Conservation (phyloP, 441 rosid species). For the Populus tomentosa region DNA sequence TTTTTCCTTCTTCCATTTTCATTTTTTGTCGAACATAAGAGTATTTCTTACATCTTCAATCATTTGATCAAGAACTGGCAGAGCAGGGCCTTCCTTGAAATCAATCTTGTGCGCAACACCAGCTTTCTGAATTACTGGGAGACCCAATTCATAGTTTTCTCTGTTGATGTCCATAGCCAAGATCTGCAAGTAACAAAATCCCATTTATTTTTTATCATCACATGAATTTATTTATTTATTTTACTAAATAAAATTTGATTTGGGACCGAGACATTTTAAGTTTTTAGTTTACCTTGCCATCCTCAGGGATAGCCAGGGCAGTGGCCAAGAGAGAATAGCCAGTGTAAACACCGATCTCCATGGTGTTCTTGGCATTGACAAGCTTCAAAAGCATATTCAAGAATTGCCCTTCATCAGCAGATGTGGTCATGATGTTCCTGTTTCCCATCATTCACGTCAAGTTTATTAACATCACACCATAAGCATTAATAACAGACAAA, state of each 20-base stretch:
- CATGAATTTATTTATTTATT: neutral
- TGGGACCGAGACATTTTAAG: neutral
- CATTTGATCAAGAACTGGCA: constrained; percentile 80
- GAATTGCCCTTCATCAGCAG: constrained; percentile 96
- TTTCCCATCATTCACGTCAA: neutral
- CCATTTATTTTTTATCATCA: neutral
- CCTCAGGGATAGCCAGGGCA: constrained; percentile 95
- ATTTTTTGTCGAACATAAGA: neutral
- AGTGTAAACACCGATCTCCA: constrained; percentile 98
- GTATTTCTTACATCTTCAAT: constrained; percentile 63
- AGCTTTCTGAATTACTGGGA: constrained; percentile 84
- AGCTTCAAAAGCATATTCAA: constrained; percentile 85
- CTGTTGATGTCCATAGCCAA: constrained; percentile 93
- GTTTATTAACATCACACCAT: neutral
- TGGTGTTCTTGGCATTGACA: constrained; percentile 91
- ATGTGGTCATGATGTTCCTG: constrained; percentile 91
- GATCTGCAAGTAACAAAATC: constrained; percentile 40
- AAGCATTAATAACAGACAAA: neutral
- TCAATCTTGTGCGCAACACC: constrained; percentile 94
- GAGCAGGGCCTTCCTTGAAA: constrained; percentile 92
- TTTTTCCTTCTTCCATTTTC: neutral
- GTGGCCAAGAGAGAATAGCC: constrained; percentile 96
- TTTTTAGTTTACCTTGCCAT: constrained; percentile 62
- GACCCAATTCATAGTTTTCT: constrained; percentile 85
- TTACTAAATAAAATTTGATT: neutral